phyloP scores from a whole-genome alignment of 116 monocot genomes.

The Trichopus zeylanicus region DNA sequence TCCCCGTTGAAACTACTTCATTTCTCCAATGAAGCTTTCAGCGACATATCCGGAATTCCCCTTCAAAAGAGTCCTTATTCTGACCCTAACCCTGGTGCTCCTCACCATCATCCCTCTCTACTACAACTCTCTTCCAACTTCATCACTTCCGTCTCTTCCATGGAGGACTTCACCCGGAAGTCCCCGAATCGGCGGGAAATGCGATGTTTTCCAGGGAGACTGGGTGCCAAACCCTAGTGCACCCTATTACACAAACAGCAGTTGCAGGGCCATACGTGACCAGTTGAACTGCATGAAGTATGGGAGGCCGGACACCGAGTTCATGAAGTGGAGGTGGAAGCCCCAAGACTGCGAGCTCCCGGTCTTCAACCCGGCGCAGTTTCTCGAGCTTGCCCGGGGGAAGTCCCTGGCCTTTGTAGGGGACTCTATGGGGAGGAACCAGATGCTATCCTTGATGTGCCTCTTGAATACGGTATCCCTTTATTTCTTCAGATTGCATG shows the following conservation, averaged over 20 bases:
- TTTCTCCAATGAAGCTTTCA: too few relatives aligned
- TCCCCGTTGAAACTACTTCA: too few relatives aligned
- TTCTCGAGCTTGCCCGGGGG: conserved; percentile 23
- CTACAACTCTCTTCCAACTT: too few relatives aligned
- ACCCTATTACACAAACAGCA: conserved; percentile 34
- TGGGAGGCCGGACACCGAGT: conserved; percentile 31
- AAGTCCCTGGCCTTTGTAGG: conserved; percentile 38
- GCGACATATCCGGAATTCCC: too few relatives aligned
- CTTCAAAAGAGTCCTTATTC: too few relatives aligned
- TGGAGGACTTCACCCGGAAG: neutral
- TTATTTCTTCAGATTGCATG: too few relatives aligned
- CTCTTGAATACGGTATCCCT: conserved; percentile 19
- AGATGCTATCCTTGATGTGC: conserved; percentile 33
- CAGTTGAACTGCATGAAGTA: conserved; percentile 44
- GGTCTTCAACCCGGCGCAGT: conserved; percentile 17
- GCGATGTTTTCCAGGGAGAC: conserved; percentile 24
- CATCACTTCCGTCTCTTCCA: too few relatives aligned
- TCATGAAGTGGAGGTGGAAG: conserved; percentile 37
- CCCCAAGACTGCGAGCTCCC: conserved; percentile 29
- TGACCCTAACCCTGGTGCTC: too few relatives aligned
- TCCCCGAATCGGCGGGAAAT: neutral
- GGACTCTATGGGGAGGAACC: conserved; percentile 39
- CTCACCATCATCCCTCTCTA: too few relatives aligned
- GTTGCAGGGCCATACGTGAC: conserved; percentile 27
- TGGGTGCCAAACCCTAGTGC: conserved; percentile 21